Evolutionary conservation across 345 rosid genomes (phyloP).

Genomic region (Hevea brasiliensis): DNA sequence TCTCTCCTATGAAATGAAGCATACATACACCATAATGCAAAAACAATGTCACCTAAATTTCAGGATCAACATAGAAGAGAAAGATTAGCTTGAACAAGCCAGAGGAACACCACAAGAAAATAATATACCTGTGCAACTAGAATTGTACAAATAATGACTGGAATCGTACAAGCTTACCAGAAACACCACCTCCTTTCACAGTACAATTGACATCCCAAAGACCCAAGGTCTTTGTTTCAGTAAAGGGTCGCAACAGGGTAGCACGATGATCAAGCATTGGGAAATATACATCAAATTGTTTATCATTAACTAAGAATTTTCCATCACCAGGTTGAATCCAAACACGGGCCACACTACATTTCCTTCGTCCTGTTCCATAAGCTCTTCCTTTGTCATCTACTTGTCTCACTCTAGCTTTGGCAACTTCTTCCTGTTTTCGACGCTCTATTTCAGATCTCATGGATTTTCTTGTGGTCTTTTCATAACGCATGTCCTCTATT

Average conservation of each 20-base stretch:
- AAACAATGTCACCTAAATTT: neutral
- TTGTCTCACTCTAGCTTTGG: slow-evolving; percentile 79
- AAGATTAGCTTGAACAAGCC: neutral
- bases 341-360: slow-evolving; percentile 88
- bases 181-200: slow-evolving; percentile 88
- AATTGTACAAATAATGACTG: neutral
- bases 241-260: slow-evolving; percentile 87
- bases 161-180: slow-evolving; percentile 50
- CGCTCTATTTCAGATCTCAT: slow-evolving; percentile 76
- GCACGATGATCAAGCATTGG: slow-evolving; percentile 96
- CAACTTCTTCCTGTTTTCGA: slow-evolving; percentile 83
- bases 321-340: slow-evolving; percentile 95
- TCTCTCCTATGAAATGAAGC: neutral
- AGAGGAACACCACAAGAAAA: too few species aligned
- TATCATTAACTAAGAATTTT: slow-evolving; percentile 69
- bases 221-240: slow-evolving; percentile 96
- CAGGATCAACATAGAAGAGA: neutral
- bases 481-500: slow-evolving; percentile 70
- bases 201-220: slow-evolving; percentile 85
- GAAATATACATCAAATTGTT: slow-evolving; percentile 81
- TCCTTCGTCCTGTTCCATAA: slow-evolving; percentile 96
- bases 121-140: too few species aligned
- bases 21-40: neutral
- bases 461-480: slow-evolving; percentile 68
- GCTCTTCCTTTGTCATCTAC: slow-evolving; percentile 91